A percentile compares a stretch with the other conserved stretches of the same genome.
Conservation (phyloP, 2,329 filamentous ascomycete genomes). For the Aspergillus hiratsukae region DNA sequence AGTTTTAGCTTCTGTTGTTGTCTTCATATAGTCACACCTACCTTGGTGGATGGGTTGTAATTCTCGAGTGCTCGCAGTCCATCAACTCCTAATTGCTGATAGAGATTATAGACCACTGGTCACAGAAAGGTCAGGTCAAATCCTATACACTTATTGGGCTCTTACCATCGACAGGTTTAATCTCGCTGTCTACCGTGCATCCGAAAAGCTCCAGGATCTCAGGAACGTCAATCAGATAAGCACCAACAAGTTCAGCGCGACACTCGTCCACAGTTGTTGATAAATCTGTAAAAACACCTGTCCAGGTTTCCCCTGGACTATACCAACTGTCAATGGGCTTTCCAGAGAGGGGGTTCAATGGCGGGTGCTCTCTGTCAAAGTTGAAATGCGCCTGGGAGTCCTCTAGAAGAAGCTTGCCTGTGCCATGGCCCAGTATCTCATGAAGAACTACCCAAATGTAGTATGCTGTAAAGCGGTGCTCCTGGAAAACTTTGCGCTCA, state of each 20-base stretch:
- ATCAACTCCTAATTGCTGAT: slow-evolving; percentile 40
- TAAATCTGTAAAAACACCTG: slow-evolving; percentile 55
- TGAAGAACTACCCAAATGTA: slow-evolving; percentile 37
- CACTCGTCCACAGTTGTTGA: slow-evolving; percentile 60
- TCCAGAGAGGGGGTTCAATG: slow-evolving; percentile 52
- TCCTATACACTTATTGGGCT: background rate
- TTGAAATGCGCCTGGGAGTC: slow-evolving; percentile 33
- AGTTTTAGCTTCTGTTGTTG: background rate
- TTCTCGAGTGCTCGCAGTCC: slow-evolving; percentile 38
- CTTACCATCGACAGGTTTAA: slow-evolving; percentile 12
- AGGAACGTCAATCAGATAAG: slow-evolving; percentile 42
- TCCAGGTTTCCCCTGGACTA: slow-evolving; percentile 61
- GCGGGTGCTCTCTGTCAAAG: slow-evolving; percentile 56
- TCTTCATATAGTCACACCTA: slow-evolving; percentile 32
- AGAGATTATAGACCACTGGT: slow-evolving; percentile 38
- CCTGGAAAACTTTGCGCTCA: slow-evolving; percentile 8
- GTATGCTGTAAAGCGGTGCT: slow-evolving; percentile 12
- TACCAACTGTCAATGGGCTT: slow-evolving; percentile 52
- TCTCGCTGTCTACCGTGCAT: background rate
- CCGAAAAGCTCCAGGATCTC: slow-evolving; percentile 44
- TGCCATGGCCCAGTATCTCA: slow-evolving; percentile 62
- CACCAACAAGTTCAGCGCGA: slow-evolving; percentile 40
- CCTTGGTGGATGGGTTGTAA: slow-evolving; percentile 36
- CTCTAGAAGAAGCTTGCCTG: slow-evolving; percentile 58
- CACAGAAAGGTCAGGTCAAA: slow-evolving; percentile 26